These are phyloP conservation scores for Penicillium nucicola DNA, from an alignment of 495 filamentous ascomycete genomes.

Conservation along the genomic window DNA sequence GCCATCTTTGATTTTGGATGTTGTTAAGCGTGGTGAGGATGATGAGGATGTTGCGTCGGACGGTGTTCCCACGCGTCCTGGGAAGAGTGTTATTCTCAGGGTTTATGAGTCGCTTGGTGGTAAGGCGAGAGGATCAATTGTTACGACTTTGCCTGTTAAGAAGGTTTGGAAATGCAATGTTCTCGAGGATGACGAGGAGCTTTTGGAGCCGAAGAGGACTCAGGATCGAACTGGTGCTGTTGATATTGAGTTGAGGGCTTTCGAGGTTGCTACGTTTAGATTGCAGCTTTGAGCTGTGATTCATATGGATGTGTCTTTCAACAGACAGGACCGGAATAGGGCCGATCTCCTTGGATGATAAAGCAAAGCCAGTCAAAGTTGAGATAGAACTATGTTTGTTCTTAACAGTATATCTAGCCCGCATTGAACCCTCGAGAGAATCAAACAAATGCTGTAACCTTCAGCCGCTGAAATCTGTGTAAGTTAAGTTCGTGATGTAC, in stretches of 20 bases:
- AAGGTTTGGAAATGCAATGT: constrained; percentile 77
- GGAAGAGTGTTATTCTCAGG: constrained; percentile 75
- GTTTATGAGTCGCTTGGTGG: constrained; percentile 94
- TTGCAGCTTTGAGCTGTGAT: constrained; percentile 56
- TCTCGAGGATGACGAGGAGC: constrained; percentile 57
- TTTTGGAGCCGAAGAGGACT: constrained; percentile 43
- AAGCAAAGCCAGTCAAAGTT: too few relatives aligned
- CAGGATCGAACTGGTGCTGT: constrained; percentile 46
- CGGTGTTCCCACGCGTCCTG: constrained; percentile 64
- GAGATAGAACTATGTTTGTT: too few relatives aligned
- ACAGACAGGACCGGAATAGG: too few relatives aligned
- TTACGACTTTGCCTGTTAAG: constrained; percentile 64
- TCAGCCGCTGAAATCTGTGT: constrained; percentile 8
- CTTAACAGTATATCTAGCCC: not conserved
- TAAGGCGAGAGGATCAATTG: constrained; percentile 62
- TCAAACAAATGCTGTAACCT: not conserved
- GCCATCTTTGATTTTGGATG: constrained; percentile 70
- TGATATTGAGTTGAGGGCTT: constrained; percentile 69
- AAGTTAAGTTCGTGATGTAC: constrained; percentile 20
- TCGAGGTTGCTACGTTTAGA: constrained; percentile 86
- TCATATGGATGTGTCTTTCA: not conserved
- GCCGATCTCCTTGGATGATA: too few relatives aligned
- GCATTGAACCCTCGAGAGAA: not conserved
- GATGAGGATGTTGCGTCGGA: constrained; percentile 81
- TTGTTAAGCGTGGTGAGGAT: constrained; percentile 90